Evolutionary conservation across 2,329 filamentous ascomycete species (phyloP), one percentile per base, ranked within the genome.

Genomic region (Blastomyces silverae): DNA sequence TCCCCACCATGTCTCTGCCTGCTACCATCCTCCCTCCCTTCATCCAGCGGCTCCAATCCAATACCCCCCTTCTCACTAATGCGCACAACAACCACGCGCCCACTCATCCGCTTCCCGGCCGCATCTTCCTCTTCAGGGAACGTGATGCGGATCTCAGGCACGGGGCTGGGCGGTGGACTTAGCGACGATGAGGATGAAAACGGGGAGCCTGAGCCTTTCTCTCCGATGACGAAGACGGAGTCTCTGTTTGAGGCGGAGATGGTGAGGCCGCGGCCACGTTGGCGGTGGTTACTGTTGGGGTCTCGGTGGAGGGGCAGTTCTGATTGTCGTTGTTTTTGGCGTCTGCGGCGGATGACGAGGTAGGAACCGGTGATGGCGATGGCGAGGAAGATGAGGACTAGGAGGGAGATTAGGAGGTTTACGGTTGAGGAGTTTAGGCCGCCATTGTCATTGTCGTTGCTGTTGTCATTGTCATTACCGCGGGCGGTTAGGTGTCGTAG

Each of bases 61-160:
- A 97, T 87, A 48, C 87, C 84, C 59, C 90, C 89, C 67, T 86
- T 89, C 69, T 97, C 94, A 67, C 92, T 92, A 62, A 97, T 91
- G 62, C 91, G 86, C 64, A 99, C 93, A 46, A 97, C 87, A 28
- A 99, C 89, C 62, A 97, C 92, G 42, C 92, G 87, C 44, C 93
- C 93, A 69, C 89, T 91, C 80, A 89, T 89, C 71, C 84, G 84
- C 77, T 87, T 91, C 70, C 93, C 93, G 64, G 80, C 73, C 61
- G 85, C 81, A 70, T 91, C 90, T 74, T 97, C 92, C 71, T 95
- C 88, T 81, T 97, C 94, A 20, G 94, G 94, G 82, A 99, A 97
- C 46, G 94, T 97, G 77, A 99, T 96, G 78, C 92, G 91, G 73
- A 99, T 99, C 80, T 97, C 90, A 25, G 94, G 94, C 37, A 97